Evolutionary conservation across 345 rosid genomes (phyloP).

Genomic region (Euphorbia tirucalli): DNA sequence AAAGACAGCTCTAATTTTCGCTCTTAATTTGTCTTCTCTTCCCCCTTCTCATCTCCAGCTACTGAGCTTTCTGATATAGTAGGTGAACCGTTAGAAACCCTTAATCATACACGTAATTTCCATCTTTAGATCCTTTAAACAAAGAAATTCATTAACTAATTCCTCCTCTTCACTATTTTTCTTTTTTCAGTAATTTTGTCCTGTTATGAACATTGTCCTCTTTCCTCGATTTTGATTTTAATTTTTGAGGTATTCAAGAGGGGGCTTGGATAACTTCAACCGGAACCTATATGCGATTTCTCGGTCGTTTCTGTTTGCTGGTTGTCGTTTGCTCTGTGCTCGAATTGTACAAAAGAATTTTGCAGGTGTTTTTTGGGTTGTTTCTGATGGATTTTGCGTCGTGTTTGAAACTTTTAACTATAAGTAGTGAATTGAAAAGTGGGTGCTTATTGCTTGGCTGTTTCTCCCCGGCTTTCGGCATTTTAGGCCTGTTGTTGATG

Average conservation of each 20-base stretch:
- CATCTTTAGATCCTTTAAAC: background rate
- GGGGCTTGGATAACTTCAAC: background rate
- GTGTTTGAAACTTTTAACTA: slow-evolving; percentile 30
- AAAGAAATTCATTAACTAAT: background rate
- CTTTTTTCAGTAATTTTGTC: too few relatives aligned
- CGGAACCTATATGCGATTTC: slow-evolving; percentile 29
- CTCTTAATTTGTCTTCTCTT: background rate
- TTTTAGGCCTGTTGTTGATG: slow-evolving; percentile 38
- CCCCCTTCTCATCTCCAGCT: background rate
- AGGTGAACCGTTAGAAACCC: background rate
- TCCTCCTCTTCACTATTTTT: background rate
- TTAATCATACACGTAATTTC: too few relatives aligned
- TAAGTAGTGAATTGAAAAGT: slow-evolving; percentile 33
- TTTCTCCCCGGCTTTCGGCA: slow-evolving; percentile 33
- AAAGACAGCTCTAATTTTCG: too few relatives aligned
- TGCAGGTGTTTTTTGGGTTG: slow-evolving; percentile 11
- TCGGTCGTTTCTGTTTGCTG: slow-evolving; percentile 26
- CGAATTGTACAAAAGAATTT: slow-evolving; percentile 27
- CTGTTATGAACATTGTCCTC: background rate
- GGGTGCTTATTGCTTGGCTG: slow-evolving; percentile 42
- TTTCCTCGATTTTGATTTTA: background rate
- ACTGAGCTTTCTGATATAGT: background rate
- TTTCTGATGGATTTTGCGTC: slow-evolving; percentile 45
- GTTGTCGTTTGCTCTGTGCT: slow-evolving; percentile 35
- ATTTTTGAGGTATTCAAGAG: slow-evolving; percentile 4